Base-by-base conservation (phyloP, 768 basidiomycete genomes). In the Termitomyces sp. region DNA sequence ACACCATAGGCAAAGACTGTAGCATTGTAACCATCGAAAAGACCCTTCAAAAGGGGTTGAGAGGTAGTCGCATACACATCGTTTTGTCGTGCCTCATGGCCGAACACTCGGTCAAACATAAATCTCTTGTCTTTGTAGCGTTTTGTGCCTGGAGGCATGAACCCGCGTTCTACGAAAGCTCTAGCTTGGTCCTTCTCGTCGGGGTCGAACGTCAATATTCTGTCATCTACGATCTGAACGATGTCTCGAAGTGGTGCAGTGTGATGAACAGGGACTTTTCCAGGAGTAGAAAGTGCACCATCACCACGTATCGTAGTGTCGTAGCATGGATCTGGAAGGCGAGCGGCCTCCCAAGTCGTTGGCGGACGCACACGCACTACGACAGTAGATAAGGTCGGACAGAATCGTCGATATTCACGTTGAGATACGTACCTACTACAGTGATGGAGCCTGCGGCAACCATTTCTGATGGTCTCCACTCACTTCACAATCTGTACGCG, bases 1-100 rank as follows among this genome's bases (percentile, higher is more conserved):
- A 98, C 97, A 40, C 97, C 97, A 71, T 99, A 99, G 4, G 97
- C 97, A 77, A 99, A 98, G 9, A 98, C 91, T 12, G 97, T 99
- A 47, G 95, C 90, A 67, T 99, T 98, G 75, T 86, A 99, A 10
- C 97, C 97, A 66, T 98, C 90, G 59, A 99, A 77, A 28, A 99
- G 75, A 28, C 93, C 88, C 64, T 83, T 80, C 18, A 99, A 78
- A 51, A 99, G 76, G 36, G 95, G 94, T 69, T 88, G 87, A 14
- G 94, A 82, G 12, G 95, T 98, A 51, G 85, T 77, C 64, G 88
- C 86, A 68, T 93, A 98, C 9, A 99, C 91, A 56, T 93, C 91
- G 63, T 84, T 84, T 74, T 99, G 97, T 20, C 77, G 79, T 47
- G 91, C 83, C 50, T 89, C 84, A 68, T 88, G 85, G 63, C 87